These are phyloP conservation scores for Phytophthora capsici DNA, from an alignment of 352 stramenopile species.

Conservation along the genomic window DNA sequence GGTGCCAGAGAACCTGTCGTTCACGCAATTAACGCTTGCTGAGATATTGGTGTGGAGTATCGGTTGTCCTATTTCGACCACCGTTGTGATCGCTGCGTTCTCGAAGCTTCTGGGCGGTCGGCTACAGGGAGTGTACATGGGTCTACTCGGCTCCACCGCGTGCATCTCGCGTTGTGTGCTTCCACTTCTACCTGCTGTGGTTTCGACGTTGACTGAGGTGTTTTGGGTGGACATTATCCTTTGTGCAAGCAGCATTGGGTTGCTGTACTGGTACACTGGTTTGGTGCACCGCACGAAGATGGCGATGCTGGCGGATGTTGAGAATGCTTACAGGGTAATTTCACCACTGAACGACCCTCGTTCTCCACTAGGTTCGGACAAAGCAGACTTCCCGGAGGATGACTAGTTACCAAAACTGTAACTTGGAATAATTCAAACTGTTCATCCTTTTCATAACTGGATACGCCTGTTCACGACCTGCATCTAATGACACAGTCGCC, in stretches of 20 bases:
- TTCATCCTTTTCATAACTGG: no score
- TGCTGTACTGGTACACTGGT: constrained; percentile 68
- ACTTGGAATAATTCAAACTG: not conserved
- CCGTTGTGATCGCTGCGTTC: constrained; percentile 71
- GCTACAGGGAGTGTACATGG: constrained; percentile 78
- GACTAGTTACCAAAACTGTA: constrained; percentile 8
- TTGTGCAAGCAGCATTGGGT: constrained; percentile 54
- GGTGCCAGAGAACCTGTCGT: constrained; percentile 44
- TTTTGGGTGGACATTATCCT: constrained; percentile 77
- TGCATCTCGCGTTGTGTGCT: constrained; percentile 74
- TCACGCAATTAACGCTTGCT: constrained; percentile 49
- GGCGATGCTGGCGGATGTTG: constrained; percentile 47
- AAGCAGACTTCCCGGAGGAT: constrained; percentile 28
- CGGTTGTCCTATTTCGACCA: constrained; percentile 75
- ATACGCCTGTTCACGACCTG: not conserved
- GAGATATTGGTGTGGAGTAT: constrained; percentile 82
- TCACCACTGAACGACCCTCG: constrained; percentile 38
- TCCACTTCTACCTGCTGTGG: constrained; percentile 64
- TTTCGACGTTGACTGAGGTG: constrained; percentile 62
- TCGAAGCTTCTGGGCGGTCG: constrained; percentile 71
- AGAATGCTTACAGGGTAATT: constrained; percentile 37
- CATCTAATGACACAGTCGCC: constrained; percentile 1
- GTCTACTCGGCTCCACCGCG: constrained; percentile 64
- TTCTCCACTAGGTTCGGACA: constrained; percentile 47
- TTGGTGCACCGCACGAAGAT: constrained; percentile 57